Percentiles rank a stretch among this genome's conserved stretches.
These are phyloP conservation scores for Chrysochromulina tobinii DNA, from an alignment of 78 protist species.

Conservation along the genomic window DNA sequence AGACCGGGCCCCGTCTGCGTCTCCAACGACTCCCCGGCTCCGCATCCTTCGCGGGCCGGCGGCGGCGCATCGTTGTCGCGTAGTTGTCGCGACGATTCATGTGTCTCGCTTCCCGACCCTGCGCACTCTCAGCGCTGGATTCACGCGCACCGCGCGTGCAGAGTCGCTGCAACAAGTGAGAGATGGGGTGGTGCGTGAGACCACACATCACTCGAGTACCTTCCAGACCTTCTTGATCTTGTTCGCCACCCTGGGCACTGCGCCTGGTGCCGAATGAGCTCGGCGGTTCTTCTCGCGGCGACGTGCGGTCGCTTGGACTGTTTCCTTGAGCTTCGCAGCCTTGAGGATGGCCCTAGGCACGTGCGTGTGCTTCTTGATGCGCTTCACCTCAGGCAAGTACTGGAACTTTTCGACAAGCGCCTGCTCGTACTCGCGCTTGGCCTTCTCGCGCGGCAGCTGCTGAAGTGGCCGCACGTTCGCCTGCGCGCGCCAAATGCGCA, in stretches of 20 bases:
- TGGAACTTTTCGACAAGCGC: constrained; percentile 39
- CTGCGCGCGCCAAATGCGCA: neutral
- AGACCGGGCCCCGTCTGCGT: too few species aligned
- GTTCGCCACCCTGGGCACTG: neutral
- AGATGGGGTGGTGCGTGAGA: too few species aligned
- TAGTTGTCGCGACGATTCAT: too few species aligned
- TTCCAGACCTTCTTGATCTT: neutral
- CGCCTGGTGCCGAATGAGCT: neutral
- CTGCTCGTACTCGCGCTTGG: neutral
- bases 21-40: too few species aligned
- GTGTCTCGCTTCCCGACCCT: too few species aligned
- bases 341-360: constrained; percentile 50
- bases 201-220: neutral
- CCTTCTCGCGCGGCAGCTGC: constrained; percentile 37
- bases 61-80: too few species aligned
- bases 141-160: too few species aligned
- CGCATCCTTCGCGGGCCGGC: too few species aligned
- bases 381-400: constrained; percentile 24
- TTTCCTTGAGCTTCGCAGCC: constrained; percentile 35
- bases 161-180: too few species aligned
- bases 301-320: neutral
- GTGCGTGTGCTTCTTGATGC: constrained; percentile 33
- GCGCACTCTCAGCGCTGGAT: too few species aligned
- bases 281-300: neutral
- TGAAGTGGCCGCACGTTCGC: neutral